Evolutionary conservation across 2,329 filamentous ascomycete genomes (phyloP).

Genomic region (Arthrobotrys iridis): DNA sequence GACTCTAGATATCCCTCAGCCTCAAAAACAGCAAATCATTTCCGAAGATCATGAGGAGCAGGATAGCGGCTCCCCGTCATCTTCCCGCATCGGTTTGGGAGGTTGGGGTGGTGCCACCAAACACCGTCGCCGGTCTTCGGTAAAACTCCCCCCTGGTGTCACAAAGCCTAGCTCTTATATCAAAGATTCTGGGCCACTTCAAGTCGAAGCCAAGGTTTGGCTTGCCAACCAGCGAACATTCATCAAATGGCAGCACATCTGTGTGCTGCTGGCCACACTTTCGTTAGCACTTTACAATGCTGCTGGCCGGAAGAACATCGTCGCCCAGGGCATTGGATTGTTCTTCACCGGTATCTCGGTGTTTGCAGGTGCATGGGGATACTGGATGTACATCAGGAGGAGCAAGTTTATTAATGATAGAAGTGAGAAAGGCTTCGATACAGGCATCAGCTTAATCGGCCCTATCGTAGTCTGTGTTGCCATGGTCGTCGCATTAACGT

Average conservation of each 20-base stretch:
- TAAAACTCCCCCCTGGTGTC: constrained; percentile 81
- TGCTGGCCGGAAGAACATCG: constrained; percentile 75
- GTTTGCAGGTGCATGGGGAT: constrained; percentile 89
- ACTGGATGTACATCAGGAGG: constrained; percentile 79
- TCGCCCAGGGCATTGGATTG: constrained; percentile 81
- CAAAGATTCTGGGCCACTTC: constrained; percentile 90
- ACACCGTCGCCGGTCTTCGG: constrained; percentile 56
- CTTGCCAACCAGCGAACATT: constrained; percentile 98
- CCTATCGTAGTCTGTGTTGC: constrained; percentile 84
- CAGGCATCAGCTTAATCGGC: constrained; percentile 70
- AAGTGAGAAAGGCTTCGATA: constrained; percentile 93
- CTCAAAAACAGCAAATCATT: constrained; percentile 55
- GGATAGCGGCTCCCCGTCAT: constrained; percentile 60
- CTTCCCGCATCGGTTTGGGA: constrained; percentile 75
- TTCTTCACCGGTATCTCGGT: constrained; percentile 83
- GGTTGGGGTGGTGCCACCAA: constrained; percentile 73
- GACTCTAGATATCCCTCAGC: constrained; percentile 28
- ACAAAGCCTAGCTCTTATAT: constrained; percentile 85
- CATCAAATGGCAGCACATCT: constrained; percentile 98
- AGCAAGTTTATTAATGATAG: constrained; percentile 81
- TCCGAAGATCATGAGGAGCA: constrained; percentile 60
- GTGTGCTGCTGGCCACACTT: constrained; percentile 83
- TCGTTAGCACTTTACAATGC: constrained; percentile 89
- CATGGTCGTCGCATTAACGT: constrained; percentile 77
- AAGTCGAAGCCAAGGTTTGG: constrained; percentile 98